Base-by-base conservation (phyloP, 768 basidiomycete genomes). In the Phaeotremella fagi region DNA sequence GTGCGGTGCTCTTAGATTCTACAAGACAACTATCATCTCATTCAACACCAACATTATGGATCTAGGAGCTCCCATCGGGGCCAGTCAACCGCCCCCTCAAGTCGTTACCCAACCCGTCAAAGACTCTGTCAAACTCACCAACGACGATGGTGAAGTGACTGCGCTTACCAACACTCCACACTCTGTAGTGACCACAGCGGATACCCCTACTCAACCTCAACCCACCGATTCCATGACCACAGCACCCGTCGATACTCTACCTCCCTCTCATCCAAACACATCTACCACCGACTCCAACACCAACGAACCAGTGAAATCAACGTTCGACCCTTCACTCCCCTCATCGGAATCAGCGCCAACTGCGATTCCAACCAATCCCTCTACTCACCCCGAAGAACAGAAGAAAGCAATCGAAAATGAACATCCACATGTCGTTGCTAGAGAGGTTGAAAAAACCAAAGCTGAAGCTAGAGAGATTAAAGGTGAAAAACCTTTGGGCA, bases 361-460 rank as follows among this genome's bases (percentile, higher is more conserved):
- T 3, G 72, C 70, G 16, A 58, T 76, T 7, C 75, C 75, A 5
- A 73, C 74, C 36, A 72, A 73, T 16, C 51, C 63, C 1, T 48
- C 59, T 23, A 65, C 69, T 11, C 64, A 70, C 47, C 74, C 74
- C 2, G 69, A 55, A 7, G 65, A 69, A 23, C 72, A 75, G 55
- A 66, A 64, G 18, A 48, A 64, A n/a, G 69, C 68, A 1, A 41
- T 74, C 3, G 53, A 64, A 31, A 57, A 68, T 6, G 66, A 66
- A 28, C 64, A 73, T 28, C 71, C 71, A 5, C 60, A 64, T 11
- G 66, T 73, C 26, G 57, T 75, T 16, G 57, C 56, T 7, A 56
- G 70, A 2, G 65, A 76, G 57, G 59, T 76, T 20, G 76, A 77
- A 60, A 77, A 77, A 63, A 69, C 70, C 15, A 69, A 72, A 52